Conservation (phyloP, 2,329 filamentous ascomycete genomes). For the Macroventuria anomochaeta region DNA sequence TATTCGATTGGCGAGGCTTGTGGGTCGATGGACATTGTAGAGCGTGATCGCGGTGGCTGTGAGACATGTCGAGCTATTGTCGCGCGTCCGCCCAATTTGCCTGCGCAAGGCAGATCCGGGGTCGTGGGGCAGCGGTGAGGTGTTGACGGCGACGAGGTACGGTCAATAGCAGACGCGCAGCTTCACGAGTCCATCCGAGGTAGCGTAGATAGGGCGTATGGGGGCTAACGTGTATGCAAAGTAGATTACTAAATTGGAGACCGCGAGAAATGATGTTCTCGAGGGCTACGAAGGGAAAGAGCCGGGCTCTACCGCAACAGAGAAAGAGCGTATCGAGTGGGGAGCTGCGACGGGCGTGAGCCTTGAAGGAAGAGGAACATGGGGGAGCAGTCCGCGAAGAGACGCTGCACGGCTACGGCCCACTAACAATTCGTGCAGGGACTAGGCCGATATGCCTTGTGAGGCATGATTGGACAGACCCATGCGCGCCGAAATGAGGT, state of each 20-base stretch:
- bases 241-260: conserved; percentile 24
- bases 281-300: conserved; percentile 36
- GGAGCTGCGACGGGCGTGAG: conserved; percentile 44
- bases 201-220: conserved; percentile 18
- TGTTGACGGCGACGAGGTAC: conserved; percentile 25
- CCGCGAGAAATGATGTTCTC: conserved; percentile 23
- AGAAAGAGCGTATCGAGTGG: conserved; percentile 48
- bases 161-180: conserved; percentile 38
- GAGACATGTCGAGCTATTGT: conserved; percentile 17
- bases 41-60: conserved; percentile 7
- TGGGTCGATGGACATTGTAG: conserved; percentile 2
- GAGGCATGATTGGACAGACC: conserved; percentile 33
- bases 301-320: conserved; percentile 36
- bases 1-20: neutral
- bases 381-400: conserved; percentile 29
- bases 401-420: conserved; percentile 18
- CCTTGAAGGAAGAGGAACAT: conserved; percentile 38
- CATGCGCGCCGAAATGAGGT: conserved; percentile 37
- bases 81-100: conserved; percentile 14
- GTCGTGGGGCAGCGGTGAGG: conserved; percentile 20
- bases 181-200: conserved; percentile 44
- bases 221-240: conserved; percentile 21
- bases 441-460: conserved; percentile 20
- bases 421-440: conserved; percentile 23
- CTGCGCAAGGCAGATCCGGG: conserved; percentile 17